Evolutionary conservation across 306 rosid species (phyloP), one percentile per base, ranked within the genome.

Genomic region (Corylus americana): DNA sequence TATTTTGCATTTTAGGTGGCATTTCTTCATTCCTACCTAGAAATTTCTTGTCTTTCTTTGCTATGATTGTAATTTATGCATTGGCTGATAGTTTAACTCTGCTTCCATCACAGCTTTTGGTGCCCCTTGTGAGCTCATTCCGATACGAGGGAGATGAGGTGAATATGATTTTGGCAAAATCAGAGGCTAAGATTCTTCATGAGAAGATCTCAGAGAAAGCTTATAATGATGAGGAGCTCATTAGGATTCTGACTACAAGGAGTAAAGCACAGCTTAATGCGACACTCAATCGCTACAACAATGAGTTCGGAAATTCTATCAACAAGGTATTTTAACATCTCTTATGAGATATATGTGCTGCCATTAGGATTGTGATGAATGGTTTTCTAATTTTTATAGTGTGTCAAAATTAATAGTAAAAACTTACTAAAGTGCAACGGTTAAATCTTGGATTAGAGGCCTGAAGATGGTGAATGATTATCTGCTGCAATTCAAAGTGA

Each of bases 131-230:
- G 82, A 87, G 84, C 84, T 72, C 83, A 64, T 85, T 83, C 82
- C 86, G 97, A 73, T 94, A 92, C 0, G 97, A 89, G 63, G 98
- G 98, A 72, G 96, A 87, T 74, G 98, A 94, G 79, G 94, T 92
- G 82, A 88, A 83, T 77, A 77, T 75, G 77, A 71, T 73, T 66
- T 79, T 89, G 80, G 96, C 92, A 78, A 89, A 87, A 79, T 84
- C 93, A 73, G 97, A 93, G 83, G 94, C 96, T 55, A 88, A 91
- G 81, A 50, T 91, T 83, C 91, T 93, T 81, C 94, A 84, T 48
- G 90, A 74, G 86, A 87, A 86, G 91, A 88, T 93, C 63, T 63
- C 80, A 27, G 85, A 77, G 27, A 93, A 93, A 84, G 86, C 86
- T 50, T 89, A 86, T 84, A 87, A 73, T 83, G 61, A 88, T 20